A percentile compares a stretch with the other conserved stretches of the same genome.
These are phyloP conservation scores for Otatea glauca DNA, from an alignment of 176 grass and related monocot species.

Conservation along the genomic window DNA sequence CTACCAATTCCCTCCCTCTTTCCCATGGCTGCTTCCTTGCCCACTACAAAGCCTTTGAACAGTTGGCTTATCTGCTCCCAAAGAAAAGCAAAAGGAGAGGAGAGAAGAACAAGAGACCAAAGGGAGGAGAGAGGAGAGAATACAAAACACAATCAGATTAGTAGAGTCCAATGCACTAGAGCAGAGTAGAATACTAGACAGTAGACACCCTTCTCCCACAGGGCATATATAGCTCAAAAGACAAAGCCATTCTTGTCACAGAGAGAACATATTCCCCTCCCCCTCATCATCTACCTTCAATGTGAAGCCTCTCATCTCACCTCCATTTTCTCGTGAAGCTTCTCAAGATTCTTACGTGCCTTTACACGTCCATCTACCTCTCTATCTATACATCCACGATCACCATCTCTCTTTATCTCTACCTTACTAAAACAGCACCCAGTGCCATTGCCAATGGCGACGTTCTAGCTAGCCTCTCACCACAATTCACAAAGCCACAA, in stretches of 20 bases:
- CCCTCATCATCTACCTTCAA: constrained; percentile 40
- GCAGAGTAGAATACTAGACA: constrained; percentile 18
- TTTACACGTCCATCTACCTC: constrained; percentile 22
- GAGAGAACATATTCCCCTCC: constrained; percentile 64
- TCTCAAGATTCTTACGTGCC: constrained; percentile 76
- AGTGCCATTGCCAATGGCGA: constrained; percentile 11
- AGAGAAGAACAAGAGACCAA: neutral
- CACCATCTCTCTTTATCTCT: neutral
- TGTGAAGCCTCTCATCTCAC: constrained; percentile 58
- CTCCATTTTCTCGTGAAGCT: constrained; percentile 73
- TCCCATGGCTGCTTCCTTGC: constrained; percentile 51
- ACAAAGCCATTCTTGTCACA: constrained; percentile 42
- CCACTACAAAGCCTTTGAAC: constrained; percentile 52
- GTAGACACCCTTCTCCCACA: constrained; percentile 62
- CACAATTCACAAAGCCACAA: neutral
- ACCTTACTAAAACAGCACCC: constrained; percentile 23
- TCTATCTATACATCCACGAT: constrained; percentile 18
- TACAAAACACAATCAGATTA: constrained; percentile 7
- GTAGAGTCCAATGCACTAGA: constrained; percentile 12
- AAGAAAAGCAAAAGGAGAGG: constrained; percentile 54
- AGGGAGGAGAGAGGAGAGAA: neutral
- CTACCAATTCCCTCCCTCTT: constrained; percentile 5
- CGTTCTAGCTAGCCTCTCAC: neutral
- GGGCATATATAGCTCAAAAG: constrained; percentile 72
- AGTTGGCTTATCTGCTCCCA: constrained; percentile 53